Base-by-base conservation (phyloP, 768 basidiomycete genomes). In the Crucibulum laeve region DNA sequence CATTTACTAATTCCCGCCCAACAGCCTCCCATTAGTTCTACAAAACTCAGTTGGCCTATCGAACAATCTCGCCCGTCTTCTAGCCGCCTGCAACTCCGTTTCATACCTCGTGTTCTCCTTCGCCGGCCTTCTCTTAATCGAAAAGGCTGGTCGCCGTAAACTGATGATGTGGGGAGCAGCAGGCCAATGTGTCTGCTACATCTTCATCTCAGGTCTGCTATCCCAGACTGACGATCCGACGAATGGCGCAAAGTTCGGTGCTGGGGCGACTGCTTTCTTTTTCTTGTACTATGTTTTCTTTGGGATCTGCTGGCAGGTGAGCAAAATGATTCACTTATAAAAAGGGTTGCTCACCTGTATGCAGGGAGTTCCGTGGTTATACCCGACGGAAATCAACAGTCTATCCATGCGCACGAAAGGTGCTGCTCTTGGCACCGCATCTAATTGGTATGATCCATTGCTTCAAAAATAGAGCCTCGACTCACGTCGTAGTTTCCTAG, bases 81-180 rank as follows among this genome's bases (percentile, higher is more conserved):
- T 77, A 21, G 73, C 73, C 1, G 73, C 69, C 7, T 75, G 74
- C 58, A 77, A 77, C 51, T 75, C 74, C 18, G 63, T 74, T 24
- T 73, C 71, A 1, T 77, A 76, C 52, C 65, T 77, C 22, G 13
- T 69, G 13, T 75, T 76, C 50, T 70, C 74, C 2, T 75, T 76
- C 52, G 53, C 58, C 2, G 73, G 74, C 2, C 55, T 76, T 23
- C 46, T 67, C 15, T 61, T 76, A 24, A 75, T 76, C 45, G 75
- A 77, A 45, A 69, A 60, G 33, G 71, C 68, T 0, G 75, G 75
- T 3, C 61, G 75, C 25, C 64, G 74, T 22, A 73, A 71, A 48
- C 54, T 77, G 21, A 73, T 77, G 72, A 74, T 77, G 64, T 76
- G 69, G 67, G 74, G 74, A 26, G 75, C 75, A 8, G 69, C 68